Evolutionary conservation across 163 green algal species (phyloP).

Genomic region (Scenedesmus sp.): DNA sequence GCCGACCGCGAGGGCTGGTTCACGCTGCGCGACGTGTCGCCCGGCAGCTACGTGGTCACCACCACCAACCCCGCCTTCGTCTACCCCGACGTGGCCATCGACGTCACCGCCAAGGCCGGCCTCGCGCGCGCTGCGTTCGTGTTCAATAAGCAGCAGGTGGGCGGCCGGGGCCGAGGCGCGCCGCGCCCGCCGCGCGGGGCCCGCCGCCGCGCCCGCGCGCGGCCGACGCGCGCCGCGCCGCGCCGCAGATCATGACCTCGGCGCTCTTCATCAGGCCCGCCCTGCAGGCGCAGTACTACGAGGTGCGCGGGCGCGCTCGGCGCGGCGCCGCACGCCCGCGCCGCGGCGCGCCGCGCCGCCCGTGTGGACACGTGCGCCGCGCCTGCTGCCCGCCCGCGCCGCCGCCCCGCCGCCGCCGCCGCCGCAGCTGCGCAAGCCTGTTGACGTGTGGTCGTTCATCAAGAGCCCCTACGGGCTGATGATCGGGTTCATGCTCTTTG

Average conservation of each 20-base stretch:
- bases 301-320: slow-evolving; percentile 27
- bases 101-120: slow-evolving; percentile 38
- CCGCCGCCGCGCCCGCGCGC: no score
- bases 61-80: slow-evolving; percentile 33
- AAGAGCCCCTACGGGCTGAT: slow-evolving; percentile 74
- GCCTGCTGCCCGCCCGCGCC: no score
- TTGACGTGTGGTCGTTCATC: slow-evolving; percentile 65
- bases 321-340: not conserved
- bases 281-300: slow-evolving; percentile 52
- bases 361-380: no score
- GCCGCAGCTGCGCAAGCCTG: slow-evolving; percentile 60
- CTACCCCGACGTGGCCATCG: slow-evolving; percentile 38
- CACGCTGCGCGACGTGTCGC: slow-evolving; percentile 28
- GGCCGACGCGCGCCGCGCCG: no score
- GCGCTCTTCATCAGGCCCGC: slow-evolving; percentile 49
- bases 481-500: slow-evolving; percentile 63
- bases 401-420: no score
- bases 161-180: not conserved
- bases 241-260: slow-evolving; percentile 5
- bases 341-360: not conserved
- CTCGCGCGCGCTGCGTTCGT: slow-evolving; percentile 13
- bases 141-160: slow-evolving; percentile 38
- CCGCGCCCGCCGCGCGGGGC: not conserved
- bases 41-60: slow-evolving; percentile 31
- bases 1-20: slow-evolving; percentile 43